Conservation (phyloP, 495 filamentous ascomycete species). For the Penicillium malachiteum region DNA sequence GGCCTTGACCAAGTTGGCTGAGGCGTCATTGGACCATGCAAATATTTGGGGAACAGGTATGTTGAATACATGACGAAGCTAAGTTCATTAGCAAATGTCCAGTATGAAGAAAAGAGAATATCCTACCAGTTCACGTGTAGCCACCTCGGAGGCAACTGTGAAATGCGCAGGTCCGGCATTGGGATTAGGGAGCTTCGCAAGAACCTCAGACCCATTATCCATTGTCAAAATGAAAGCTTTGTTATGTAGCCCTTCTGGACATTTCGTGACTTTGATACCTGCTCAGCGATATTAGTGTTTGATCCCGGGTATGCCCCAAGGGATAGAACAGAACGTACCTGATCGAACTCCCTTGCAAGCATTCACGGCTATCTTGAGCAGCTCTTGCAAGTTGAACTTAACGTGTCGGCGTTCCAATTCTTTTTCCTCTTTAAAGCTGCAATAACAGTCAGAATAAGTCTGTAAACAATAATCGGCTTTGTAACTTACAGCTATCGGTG, state of each 20-base stretch:
- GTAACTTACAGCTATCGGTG: conserved; percentile 37
- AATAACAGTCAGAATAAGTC: conserved; percentile 10
- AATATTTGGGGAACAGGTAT: conserved; percentile 34
- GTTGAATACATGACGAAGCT: conserved; percentile 37
- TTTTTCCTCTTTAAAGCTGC: conserved; percentile 34
- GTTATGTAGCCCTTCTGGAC: conserved; percentile 8
- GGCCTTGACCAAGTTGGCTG: conserved; percentile 28
- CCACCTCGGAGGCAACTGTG: conserved; percentile 32
- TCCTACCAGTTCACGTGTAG: conserved; percentile 37
- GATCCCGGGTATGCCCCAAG: neutral
- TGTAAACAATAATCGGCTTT: conserved; percentile 1
- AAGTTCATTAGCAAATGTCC: conserved; percentile 6
- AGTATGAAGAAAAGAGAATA: neutral
- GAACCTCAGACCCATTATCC: conserved; percentile 38
- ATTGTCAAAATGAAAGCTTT: conserved; percentile 39
- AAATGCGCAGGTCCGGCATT: conserved; percentile 30
- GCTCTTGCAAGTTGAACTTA: conserved; percentile 36
- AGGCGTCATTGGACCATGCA: conserved; percentile 32
- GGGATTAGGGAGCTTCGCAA: conserved; percentile 38
- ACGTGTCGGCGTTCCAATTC: conserved; percentile 36
- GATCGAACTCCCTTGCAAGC: conserved; percentile 27
- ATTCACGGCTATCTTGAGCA: conserved; percentile 32
- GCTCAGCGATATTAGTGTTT: neutral
- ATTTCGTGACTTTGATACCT: conserved; percentile 3
- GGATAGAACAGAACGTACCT: conserved; percentile 22